Base-by-base conservation (phyloP, 176 grass and related monocot genomes). In the Aegilops longissima region DNA sequence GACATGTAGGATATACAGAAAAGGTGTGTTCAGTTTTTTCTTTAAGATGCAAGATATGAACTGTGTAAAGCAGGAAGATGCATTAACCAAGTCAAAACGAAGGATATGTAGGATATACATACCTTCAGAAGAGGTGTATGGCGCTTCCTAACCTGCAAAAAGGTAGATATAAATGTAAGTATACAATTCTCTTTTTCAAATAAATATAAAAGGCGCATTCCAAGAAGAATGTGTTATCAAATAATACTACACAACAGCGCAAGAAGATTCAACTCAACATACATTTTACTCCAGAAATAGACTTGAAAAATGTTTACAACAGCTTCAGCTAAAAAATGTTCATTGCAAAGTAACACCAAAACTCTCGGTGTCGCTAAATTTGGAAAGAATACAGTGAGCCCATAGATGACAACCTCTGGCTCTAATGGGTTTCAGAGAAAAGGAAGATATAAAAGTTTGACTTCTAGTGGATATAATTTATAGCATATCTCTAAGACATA, bases 101-200 rank as follows among this genome's bases (percentile, higher is more conserved):
- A 78, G 70, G 20, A 72, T 68, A 73, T 58, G 18, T n/a, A 72
- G 44, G 79, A 74, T 4, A 61, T 75, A 88, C 76, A 65, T 8
- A 99, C 97, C 97, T 96, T 99, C 83, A 99, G 73, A 94, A 99
- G 82, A 88, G 97, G 97, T 14, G 97, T 94, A 54, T 94, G 94
- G 10, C 77, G 92, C 78, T 91, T 92, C 62, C 79, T 80, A 64
- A 96, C 94, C 97, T 98, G 90, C 59, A 96, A 18, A 70, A 77
- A 86, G 45, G 54, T 18, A 74, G 29, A 76, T 47, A 49, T 21
- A 56, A 2, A 80, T 21, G 52, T 77, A 79, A 93, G 73, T 80
- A 80, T 74, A 68, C 34, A 82, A 13, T 44, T 61, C 40, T 44
- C 21, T 61, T 45, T n/a, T 44, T 34, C 35, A 12, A 81, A 59